Evolutionary conservation across 164 flowering plant genomes (phyloP), one percentile per base, ranked within the genome.

Genomic region (Pachysandra terminalis): DNA sequence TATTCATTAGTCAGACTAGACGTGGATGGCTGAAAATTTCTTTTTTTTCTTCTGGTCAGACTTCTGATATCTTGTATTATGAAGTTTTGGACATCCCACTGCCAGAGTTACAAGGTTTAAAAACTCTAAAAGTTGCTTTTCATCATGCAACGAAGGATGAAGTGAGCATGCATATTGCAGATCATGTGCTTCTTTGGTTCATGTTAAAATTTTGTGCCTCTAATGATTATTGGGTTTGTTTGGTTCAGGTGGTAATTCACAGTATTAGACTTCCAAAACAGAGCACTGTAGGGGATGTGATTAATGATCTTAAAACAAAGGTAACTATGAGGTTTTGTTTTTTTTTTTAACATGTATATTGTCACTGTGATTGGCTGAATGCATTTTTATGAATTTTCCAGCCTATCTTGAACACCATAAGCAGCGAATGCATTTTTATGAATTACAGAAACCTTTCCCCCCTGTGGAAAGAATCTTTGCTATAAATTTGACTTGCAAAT

Each of bases 21-120:
- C 4, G 25, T 41, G 13, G 1, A 9, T 8, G 19, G 59, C 60
- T 48, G 37, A 22, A 57, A 70, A 8, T 54, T 10, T 22, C 54
- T 67, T 48, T 16, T 17, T 55, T 54, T 68, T 45, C 17, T 61
- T 56, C 27, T 62, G 28, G 24, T n/a, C 78, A 90, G 96, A 84
- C 77, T 40, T 81, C 96, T 5, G 89, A 92, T 74, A 86, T 92
- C 32, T 73, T 92, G 68, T 90, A 92, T 66, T 92, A 87, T 73
- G 92, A 91, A 80, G 87, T 91, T 19, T 68, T 91, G 77, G 97
- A 89, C 70, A 86, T 91, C 67, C 93, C 97, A 56, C 82, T 89
- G 32, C 95, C 93, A 65, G 93, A 87, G 52, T 71, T 87, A 69
- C 91, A 91, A 81, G 73, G 81, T 7, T 40, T 84, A 58, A 84